These are phyloP conservation scores for Saposhnikovia divaricata DNA, from an alignment of 129 eudicot species.

Conservation along the genomic window DNA sequence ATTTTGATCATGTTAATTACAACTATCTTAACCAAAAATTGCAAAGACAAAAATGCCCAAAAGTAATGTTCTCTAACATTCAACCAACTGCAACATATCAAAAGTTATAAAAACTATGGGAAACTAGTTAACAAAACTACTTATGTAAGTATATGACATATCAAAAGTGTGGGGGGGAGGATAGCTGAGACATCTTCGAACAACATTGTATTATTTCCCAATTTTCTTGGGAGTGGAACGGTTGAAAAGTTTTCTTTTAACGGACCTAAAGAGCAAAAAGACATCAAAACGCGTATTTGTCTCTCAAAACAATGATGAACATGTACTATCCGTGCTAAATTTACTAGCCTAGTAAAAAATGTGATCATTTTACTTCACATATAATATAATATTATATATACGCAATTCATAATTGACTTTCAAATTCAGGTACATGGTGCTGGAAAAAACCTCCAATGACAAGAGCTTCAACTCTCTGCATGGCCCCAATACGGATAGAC, in stretches of 20 bases:
- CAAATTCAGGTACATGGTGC: neutral
- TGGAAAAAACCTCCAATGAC: constrained; percentile 76
- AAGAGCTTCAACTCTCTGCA: constrained; percentile 95
- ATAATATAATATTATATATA: neutral
- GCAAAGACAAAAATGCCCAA: too few species aligned
- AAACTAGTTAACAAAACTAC: neutral
- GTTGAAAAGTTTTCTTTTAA: neutral
- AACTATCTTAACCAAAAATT: too few species aligned
- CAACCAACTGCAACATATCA: neutral
- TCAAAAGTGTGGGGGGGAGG: neutral
- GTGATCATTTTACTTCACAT: neutral
- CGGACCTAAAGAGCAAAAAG: neutral
- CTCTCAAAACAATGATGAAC: neutral
- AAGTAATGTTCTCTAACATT: neutral
- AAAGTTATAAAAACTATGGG: neutral
- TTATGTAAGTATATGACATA: neutral
- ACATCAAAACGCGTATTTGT: neutral
- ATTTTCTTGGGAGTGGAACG: neutral
- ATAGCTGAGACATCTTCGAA: neutral
- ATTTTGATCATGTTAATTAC: constrained; percentile 3
- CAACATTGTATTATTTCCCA: neutral
- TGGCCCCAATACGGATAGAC: constrained; percentile 91
- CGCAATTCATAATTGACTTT: neutral
- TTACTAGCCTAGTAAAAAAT: neutral
- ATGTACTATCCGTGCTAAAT: neutral